phyloP scores from a whole-genome alignment of 2,329 filamentous ascomycete genomes.

The Massarina eburnea region DNA sequence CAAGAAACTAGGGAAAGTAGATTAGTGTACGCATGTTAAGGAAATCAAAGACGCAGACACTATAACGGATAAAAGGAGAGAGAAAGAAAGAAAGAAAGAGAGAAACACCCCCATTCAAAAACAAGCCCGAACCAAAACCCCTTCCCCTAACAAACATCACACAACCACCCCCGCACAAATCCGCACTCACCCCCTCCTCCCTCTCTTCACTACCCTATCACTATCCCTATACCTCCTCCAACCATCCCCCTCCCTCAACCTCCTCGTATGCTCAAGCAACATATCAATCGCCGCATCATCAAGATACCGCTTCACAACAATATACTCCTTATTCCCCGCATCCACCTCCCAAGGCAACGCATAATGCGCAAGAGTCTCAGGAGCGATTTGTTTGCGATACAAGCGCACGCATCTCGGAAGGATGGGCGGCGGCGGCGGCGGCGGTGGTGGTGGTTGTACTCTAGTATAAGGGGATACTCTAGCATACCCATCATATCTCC shows the following conservation, averaged over 20 bases:
- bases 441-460: neutral
- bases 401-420: slow-evolving; percentile 10
- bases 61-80: too few relatives aligned
- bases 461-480: neutral
- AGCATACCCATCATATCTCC: neutral
- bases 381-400: slow-evolving; percentile 11
- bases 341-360: slow-evolving; percentile 16
- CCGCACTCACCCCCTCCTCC: slow-evolving; percentile 1
- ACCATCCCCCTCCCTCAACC: neutral
- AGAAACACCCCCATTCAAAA: too few relatives aligned
- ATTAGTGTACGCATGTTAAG: too few relatives aligned
- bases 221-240: neutral
- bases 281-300: slow-evolving; percentile 1
- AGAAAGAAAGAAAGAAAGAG: too few relatives aligned
- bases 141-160: too few relatives aligned
- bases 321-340: slow-evolving; percentile 8
- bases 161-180: too few relatives aligned
- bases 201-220: neutral
- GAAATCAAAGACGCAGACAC: too few relatives aligned
- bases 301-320: slow-evolving; percentile 8
- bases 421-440: neutral
- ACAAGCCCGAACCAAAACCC: too few relatives aligned
- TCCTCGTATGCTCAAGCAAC: slow-evolving; percentile 14
- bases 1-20: too few relatives aligned
- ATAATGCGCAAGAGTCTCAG: slow-evolving; percentile 11